Conservation (phyloP, 1,284 basidiomycete genomes). For the Austropuccinia psidii region DNA sequence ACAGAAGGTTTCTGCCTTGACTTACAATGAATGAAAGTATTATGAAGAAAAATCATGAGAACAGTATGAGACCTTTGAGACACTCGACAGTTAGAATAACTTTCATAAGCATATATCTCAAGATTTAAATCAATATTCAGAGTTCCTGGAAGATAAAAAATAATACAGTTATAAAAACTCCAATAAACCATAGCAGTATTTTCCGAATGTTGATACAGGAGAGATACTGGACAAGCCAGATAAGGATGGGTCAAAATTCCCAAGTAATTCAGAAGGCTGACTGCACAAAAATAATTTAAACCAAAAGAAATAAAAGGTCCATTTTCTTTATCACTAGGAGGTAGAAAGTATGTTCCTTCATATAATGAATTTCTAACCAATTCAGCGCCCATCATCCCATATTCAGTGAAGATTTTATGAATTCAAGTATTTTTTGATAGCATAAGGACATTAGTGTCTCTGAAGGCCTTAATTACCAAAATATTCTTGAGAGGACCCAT, state of each 20-base stretch:
- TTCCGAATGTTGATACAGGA: slow-evolving; percentile 4
- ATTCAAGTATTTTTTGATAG: neutral
- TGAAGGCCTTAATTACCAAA: neutral
- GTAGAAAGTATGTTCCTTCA: neutral
- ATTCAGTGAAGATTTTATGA: neutral
- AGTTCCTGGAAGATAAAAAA: neutral
- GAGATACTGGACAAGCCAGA: neutral
- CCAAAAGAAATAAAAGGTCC: neutral
- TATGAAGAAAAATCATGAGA: slow-evolving; percentile 2
- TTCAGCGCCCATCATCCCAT: neutral
- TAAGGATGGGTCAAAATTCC: neutral
- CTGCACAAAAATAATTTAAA: neutral
- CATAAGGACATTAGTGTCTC: neutral
- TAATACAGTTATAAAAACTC: neutral
- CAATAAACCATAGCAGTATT: neutral
- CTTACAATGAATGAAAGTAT: slow-evolving; percentile 17
- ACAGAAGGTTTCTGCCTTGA: slow-evolving; percentile 25
- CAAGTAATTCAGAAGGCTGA: neutral
- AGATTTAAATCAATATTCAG: too few relatives aligned
- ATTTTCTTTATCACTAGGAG: neutral
- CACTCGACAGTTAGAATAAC: slow-evolving; percentile 29
- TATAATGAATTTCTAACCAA: neutral
- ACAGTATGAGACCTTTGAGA: slow-evolving; percentile 29
- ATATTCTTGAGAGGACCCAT: neutral
- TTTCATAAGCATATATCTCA: slow-evolving; percentile 11